phyloP scores from a whole-genome alignment of 2,329 filamentous ascomycete species.

The Sarocladium oryzae region DNA sequence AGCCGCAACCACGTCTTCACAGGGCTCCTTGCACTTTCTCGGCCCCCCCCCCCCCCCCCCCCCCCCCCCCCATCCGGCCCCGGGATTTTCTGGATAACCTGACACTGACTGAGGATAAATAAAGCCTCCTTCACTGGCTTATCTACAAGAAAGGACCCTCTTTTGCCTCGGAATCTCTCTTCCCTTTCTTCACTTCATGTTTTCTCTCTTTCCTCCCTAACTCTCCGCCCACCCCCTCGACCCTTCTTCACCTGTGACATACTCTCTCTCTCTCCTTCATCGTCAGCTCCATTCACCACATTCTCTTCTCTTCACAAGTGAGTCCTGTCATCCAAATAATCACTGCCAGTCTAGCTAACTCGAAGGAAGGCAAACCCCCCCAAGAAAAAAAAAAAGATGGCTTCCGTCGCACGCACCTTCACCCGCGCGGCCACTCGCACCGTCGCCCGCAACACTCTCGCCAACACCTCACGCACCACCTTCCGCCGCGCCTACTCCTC shows the following conservation, averaged over 20 bases:
- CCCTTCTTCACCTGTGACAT: not conserved
- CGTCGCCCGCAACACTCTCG: slow-evolving; percentile 50
- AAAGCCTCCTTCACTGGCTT: not conserved
- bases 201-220: not conserved
- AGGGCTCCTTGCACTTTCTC: too few species aligned
- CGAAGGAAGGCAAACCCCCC: too few species aligned
- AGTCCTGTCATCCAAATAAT: not conserved
- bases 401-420: slow-evolving; percentile 45
- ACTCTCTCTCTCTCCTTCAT: not conserved
- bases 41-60: too few species aligned
- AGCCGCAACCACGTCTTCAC: too few species aligned
- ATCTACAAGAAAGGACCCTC: too few species aligned
- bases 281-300: not conserved
- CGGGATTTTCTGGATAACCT: too few species aligned
- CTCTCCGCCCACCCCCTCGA: not conserved
- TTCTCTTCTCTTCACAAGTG: not conserved
- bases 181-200: not conserved
- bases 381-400: slow-evolving; percentile 29
- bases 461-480: slow-evolving; percentile 54
- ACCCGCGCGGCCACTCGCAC: slow-evolving; percentile 54
- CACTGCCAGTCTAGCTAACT: not conserved
- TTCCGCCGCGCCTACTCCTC: slow-evolving; percentile 80
- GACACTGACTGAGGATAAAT: too few species aligned
- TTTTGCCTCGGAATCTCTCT: too few species aligned
- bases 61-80: too few species aligned